A percentile compares a stretch with the other conserved stretches of the same genome.
Evolutionary conservation across 805 yeast genomes (phyloP).

Genomic region (Cyberlindnera nakhonratchasimensis): DNA sequence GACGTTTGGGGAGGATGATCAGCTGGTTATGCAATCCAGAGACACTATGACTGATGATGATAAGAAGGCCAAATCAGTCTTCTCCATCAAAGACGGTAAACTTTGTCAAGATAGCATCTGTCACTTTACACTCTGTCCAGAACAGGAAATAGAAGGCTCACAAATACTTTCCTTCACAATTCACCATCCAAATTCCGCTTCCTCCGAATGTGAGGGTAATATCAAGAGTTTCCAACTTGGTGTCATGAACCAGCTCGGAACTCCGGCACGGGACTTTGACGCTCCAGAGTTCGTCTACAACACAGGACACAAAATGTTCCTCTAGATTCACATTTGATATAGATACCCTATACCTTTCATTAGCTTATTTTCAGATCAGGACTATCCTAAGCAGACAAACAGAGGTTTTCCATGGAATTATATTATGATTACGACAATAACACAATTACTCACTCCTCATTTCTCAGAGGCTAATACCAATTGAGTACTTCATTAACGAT

Average conservation of each 20-base stretch:
- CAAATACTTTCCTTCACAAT: conserved; percentile 8
- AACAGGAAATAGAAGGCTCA: not conserved
- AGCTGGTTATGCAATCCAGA: not conserved
- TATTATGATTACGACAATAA: too few relatives aligned
- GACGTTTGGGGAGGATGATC: not conserved
- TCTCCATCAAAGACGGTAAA: conserved; percentile 22
- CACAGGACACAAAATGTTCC: conserved; percentile 12
- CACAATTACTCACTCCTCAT: too few relatives aligned
- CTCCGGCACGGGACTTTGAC: conserved; percentile 14
- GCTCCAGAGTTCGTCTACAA: conserved; percentile 20
- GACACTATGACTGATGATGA: not conserved
- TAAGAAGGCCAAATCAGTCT: conserved; percentile 3
- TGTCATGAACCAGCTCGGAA: conserved; percentile 16
- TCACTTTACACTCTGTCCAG: conserved; percentile 16
- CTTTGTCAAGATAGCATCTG: conserved; percentile 10
- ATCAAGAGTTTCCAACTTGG: conserved; percentile 10
- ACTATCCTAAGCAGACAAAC: too few relatives aligned
- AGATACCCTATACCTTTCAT: too few relatives aligned
- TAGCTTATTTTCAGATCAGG: too few relatives aligned
- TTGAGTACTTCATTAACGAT: too few relatives aligned
- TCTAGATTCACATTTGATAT: conserved; percentile 1
- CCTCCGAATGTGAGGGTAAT: conserved; percentile 6
- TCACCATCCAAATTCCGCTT: conserved; percentile 6
- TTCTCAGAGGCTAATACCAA: too few relatives aligned
- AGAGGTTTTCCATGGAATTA: too few relatives aligned